These are phyloP conservation scores for Colletotrichum euphorbiae DNA, from an alignment of 2,329 filamentous ascomycete genomes.

Conservation along the genomic window DNA sequence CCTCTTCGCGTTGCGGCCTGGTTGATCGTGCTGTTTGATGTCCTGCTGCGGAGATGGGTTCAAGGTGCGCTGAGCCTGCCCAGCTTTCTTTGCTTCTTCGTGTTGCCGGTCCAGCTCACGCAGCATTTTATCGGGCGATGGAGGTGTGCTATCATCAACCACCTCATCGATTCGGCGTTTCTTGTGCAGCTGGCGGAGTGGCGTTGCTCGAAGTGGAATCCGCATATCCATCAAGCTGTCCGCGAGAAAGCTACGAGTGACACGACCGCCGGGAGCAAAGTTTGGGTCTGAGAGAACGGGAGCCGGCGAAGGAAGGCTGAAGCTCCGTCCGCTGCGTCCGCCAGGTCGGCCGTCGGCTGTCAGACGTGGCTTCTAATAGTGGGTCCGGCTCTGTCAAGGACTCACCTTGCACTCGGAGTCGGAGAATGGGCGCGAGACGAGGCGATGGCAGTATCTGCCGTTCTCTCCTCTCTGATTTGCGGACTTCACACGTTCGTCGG, in stretches of 20 bases:
- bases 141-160: slow-evolving; percentile 24
- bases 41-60: not conserved
- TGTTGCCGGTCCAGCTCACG: slow-evolving; percentile 36
- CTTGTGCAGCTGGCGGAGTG: slow-evolving; percentile 2
- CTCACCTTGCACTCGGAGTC: slow-evolving; percentile 30
- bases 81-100: slow-evolving; percentile 15
- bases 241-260: slow-evolving; percentile 22
- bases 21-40: not conserved
- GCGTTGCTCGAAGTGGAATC: slow-evolving; percentile 8
- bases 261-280: slow-evolving; percentile 13
- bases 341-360: not conserved
- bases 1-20: slow-evolving; percentile 17
- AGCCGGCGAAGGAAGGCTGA: slow-evolving; percentile 26
- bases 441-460: slow-evolving; percentile 8
- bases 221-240: slow-evolving; percentile 35
- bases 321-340: slow-evolving; percentile 31
- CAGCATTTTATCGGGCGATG: slow-evolving; percentile 28
- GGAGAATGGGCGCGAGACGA: slow-evolving; percentile 34
- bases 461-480: slow-evolving; percentile 26
- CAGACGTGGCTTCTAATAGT: slow-evolving; percentile 20
- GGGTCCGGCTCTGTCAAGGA: slow-evolving; percentile 9
- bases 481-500: slow-evolving; percentile 9
- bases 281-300: slow-evolving; percentile 12
- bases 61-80: not conserved
- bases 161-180: slow-evolving; percentile 32